These are phyloP conservation scores for Prosopis cineraria DNA, from an alignment of 306 rosid species.

Conservation along the genomic window DNA sequence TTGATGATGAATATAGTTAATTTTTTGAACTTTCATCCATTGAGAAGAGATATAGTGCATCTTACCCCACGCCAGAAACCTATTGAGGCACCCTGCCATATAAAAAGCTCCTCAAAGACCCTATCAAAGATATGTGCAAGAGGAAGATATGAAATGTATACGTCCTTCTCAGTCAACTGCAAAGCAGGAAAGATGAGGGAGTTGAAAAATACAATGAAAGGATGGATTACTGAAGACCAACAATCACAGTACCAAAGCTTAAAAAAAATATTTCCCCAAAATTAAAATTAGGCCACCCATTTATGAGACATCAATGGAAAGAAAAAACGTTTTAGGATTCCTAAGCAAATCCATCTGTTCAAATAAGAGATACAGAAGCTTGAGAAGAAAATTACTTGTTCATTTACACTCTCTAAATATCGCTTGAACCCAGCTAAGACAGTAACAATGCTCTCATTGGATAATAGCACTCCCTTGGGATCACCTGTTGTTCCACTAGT, in stretches of 20 bases:
- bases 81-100: slow-evolving; percentile 85
- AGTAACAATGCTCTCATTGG: slow-evolving; percentile 82
- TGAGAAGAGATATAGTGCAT: slow-evolving; percentile 13
- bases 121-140: slow-evolving; percentile 95
- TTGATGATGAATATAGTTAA: slow-evolving; percentile 27
- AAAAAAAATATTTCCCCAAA: neutral
- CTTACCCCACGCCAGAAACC: slow-evolving; percentile 99
- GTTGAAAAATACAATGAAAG: slow-evolving; percentile 22
- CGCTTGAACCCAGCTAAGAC: slow-evolving; percentile 77
- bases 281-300: neutral
- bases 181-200: slow-evolving; percentile 29
- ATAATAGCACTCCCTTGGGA: slow-evolving; percentile 93
- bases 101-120: slow-evolving; percentile 90
- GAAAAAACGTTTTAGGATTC: neutral
- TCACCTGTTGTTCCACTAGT: slow-evolving; percentile 98
- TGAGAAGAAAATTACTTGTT: slow-evolving; percentile 38
- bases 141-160: slow-evolving; percentile 92
- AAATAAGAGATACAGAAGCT: slow-evolving; percentile 22
- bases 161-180: slow-evolving; percentile 70
- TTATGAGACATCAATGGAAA: neutral
- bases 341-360: slow-evolving; percentile 2
- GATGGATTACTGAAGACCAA: slow-evolving; percentile 29
- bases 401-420: slow-evolving; percentile 67
- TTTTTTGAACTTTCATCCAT: slow-evolving; percentile 20
- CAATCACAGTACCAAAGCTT: slow-evolving; percentile 24